These are phyloP conservation scores for Nannochloropsis oceanica DNA, from an alignment of 108 stramenopile species.

Conservation along the genomic window DNA sequence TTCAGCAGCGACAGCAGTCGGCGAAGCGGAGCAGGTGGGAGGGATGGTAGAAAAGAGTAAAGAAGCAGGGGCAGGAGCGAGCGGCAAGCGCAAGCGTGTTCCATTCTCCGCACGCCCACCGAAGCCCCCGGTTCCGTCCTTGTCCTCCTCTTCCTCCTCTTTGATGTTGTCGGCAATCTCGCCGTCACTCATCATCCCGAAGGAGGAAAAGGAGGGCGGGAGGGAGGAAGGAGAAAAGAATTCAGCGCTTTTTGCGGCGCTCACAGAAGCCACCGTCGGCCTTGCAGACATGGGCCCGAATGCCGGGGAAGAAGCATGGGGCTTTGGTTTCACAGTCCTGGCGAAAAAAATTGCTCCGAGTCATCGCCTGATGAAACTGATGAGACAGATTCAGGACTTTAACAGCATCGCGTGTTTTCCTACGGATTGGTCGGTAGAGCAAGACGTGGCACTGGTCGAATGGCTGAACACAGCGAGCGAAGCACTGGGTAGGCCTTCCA, in stretches of 20 bases:
- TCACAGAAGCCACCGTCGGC: too few species aligned
- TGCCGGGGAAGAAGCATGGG: neutral
- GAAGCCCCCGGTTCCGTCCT: neutral
- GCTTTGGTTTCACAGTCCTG: neutral
- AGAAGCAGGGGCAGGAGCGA: neutral
- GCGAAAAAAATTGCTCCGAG: neutral
- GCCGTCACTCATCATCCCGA: neutral
- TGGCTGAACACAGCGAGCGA: neutral
- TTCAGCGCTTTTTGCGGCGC: too few species aligned
- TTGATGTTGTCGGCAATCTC: neutral
- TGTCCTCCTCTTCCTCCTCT: too few species aligned
- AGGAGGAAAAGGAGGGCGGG: neutral
- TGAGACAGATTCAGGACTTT: neutral
- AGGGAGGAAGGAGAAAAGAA: too few species aligned
- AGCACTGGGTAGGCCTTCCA: neutral
- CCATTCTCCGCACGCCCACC: neutral
- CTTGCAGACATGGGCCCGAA: neutral
- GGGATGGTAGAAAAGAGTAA: neutral
- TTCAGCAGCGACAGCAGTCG: too few species aligned
- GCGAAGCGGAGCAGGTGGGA: neutral
- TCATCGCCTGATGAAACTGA: neutral
- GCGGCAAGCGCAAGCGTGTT: neutral
- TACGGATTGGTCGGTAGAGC: neutral
- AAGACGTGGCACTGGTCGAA: neutral
- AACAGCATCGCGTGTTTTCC: neutral